Evolutionary conservation across 805 yeast genomes (phyloP).

Genomic region (Nakazawaea siamensis): DNA sequence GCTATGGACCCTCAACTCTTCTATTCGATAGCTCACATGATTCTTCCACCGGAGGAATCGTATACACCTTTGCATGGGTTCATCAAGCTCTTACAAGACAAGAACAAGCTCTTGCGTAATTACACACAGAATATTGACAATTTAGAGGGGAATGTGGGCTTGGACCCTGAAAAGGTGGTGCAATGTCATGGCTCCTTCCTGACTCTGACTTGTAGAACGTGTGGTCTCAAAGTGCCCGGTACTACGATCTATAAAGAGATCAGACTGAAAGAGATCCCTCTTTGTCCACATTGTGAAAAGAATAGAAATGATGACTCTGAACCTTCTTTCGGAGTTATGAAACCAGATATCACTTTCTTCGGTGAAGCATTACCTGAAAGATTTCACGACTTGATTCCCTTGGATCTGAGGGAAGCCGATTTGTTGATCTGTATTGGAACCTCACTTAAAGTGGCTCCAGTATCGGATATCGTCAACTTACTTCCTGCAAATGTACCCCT

Average conservation of each 20-base stretch:
- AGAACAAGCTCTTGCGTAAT: slow-evolving; percentile 70
- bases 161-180: slow-evolving; percentile 54
- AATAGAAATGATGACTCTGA: slow-evolving; percentile 28
- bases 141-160: slow-evolving; percentile 74
- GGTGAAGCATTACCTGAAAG: slow-evolving; percentile 74
- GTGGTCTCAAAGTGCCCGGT: slow-evolving; percentile 62
- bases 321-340: slow-evolving; percentile 66
- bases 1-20: slow-evolving; percentile 70
- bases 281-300: slow-evolving; percentile 59
- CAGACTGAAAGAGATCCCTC: slow-evolving; percentile 50
- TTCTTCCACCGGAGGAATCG: slow-evolving; percentile 62
- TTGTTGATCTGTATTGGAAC: slow-evolving; percentile 82
- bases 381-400: slow-evolving; percentile 51
- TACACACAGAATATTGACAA: slow-evolving; percentile 92
- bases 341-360: slow-evolving; percentile 89
- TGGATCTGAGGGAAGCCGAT: slow-evolving; percentile 66
- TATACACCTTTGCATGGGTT: slow-evolving; percentile 79
- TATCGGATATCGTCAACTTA: slow-evolving; percentile 75
- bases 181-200: slow-evolving; percentile 96
- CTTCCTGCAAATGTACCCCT: slow-evolving; percentile 74
- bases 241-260: slow-evolving; percentile 53
- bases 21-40: slow-evolving; percentile 79
- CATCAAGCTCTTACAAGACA: slow-evolving; percentile 63
- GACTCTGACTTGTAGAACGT: slow-evolving; percentile 74
- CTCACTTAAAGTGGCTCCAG: slow-evolving; percentile 88